Evolutionary conservation across 2,329 filamentous ascomycete genomes (phyloP), one percentile per base, ranked within the genome.

Genomic region (Aureobasidium sp.): DNA sequence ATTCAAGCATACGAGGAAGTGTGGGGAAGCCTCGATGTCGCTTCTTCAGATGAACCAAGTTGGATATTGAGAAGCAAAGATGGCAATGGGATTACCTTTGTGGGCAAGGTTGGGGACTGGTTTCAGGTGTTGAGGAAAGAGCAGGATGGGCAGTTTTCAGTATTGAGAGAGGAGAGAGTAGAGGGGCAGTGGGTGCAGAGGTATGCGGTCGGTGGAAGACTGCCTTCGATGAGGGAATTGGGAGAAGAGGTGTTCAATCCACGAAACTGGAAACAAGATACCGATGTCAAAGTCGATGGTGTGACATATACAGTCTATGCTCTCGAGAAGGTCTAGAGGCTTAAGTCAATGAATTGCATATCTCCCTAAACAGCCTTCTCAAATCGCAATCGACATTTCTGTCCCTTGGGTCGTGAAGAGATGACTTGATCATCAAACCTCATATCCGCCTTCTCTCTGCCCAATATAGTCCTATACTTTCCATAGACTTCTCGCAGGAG

Each of bases 401-500:
- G 62, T 7, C 61, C 56, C 52, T 63, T 63, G 3, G 64, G 64
- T 47, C 64, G 29, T 15, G 42, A 59, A 31, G 62, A 56, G 17
- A 65, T 62, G 48, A 65, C 48, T 41, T 65, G 64, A 45, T 65
- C 64, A 25, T 53, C 49, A 12, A 63, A 37, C 15, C 48, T 36
- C 64, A 65, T 65, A n/a, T 63, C 57, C 25, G 41, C 58, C 31
- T 52, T 51, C 53, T 65, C 52, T 39, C 34, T 45, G 6, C 57
- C 36, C 11, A 63, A 20, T 6, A 27, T 42, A 0, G 64, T 65
- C 15, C 22, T 47, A 41, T 56, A 65, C 9, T 39, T 17, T 11
- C 48, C 44, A 45, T 65, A 65, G 1, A 65, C 62, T 34, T 63
- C 62, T 45, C 58, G 34, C 31, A 65, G 14, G 15, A 65, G 36